Evolutionary conservation across 352 stramenopile species (phyloP), one percentile per base, ranked within the genome.

Genomic region (Phytopythium sindhum): DNA sequence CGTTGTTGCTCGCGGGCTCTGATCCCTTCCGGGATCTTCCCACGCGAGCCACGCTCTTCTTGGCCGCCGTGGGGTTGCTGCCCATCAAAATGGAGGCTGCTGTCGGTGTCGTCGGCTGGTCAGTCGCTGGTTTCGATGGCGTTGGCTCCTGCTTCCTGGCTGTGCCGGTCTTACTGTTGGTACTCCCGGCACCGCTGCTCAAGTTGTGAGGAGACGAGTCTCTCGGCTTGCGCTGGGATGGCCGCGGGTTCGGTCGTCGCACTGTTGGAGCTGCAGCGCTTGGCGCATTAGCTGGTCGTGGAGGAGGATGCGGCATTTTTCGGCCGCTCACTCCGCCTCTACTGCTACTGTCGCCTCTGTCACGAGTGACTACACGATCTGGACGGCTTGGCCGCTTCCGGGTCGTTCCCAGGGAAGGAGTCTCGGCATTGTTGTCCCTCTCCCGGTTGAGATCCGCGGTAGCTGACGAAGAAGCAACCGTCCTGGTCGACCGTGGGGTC

Each of bases 291-390:
- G 15, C 31, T 2, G 33, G 35, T 35, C 54, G 31, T 3, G 54
- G 33, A n/a, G 54, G 54, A 50, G 54, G 54, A 37, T 50, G 54
- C 24, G 54, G 54, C 1, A 4, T 24, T n/a, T 35, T 47, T 54
- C 47, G 23, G 2, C 47, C 47, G 14, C 9, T 37, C 35, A 17
- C 8, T 24, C 23, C 54, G 7, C 35, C 17, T 48, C 23, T 29
- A 26, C 15, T 39, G 26, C 29, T 39, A n/a, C 23, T 23, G 35
- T 45, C 55, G 15, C 56, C 11, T 28, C 17, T 31, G 29, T 39
- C 56, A 15, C 26, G 39, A 21, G 39, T 9, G 21, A n/a, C 17
- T 10, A 52, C 19, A 12, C 39, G 24, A 39, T n/a, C 23, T 15
- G 54, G 35, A 37, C 54, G 54, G 37, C 24, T 60, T 0, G 35